Conservation (phyloP, 306 rosid genomes). For the Hylodesmum podocarpum region DNA sequence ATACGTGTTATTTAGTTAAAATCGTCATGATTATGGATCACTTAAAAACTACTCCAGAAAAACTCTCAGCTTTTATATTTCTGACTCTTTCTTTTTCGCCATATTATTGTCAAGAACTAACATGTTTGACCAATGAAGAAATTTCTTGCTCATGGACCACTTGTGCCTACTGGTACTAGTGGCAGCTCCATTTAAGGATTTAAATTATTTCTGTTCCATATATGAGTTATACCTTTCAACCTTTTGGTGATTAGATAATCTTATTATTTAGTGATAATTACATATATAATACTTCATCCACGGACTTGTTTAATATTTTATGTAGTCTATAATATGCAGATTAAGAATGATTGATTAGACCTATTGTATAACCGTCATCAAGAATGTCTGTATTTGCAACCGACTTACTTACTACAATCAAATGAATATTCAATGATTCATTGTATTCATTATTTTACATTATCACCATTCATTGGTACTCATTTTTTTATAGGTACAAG, state of each 20-base stretch:
- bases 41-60: too few species aligned
- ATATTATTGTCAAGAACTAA: background rate
- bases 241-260: background rate
- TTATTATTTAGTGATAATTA: conserved; percentile 15
- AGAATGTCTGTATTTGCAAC: conserved; percentile 16
- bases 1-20: too few species aligned
- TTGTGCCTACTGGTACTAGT: conserved; percentile 5
- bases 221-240: background rate
- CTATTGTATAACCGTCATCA: conserved; percentile 5
- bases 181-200: conserved; percentile 12
- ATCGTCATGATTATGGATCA: too few species aligned
- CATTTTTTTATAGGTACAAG: conserved; percentile 8
- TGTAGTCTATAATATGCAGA: background rate
- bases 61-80: background rate
- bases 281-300: conserved; percentile 11
- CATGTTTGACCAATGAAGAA: background rate
- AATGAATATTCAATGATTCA: too few species aligned
- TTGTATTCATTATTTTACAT: background rate
- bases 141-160: background rate
- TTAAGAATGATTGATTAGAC: conserved; percentile 21
- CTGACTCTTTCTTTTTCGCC: background rate
- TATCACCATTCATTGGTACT: conserved; percentile 20
- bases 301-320: conserved; percentile 17
- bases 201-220: conserved; percentile 4
- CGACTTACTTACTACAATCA: conserved; percentile 10